A percentile compares a stretch with the other conserved stretches of the same genome.
phyloP scores from a whole-genome alignment of 768 basidiomycete genomes.

The Lactarius trivialis region DNA sequence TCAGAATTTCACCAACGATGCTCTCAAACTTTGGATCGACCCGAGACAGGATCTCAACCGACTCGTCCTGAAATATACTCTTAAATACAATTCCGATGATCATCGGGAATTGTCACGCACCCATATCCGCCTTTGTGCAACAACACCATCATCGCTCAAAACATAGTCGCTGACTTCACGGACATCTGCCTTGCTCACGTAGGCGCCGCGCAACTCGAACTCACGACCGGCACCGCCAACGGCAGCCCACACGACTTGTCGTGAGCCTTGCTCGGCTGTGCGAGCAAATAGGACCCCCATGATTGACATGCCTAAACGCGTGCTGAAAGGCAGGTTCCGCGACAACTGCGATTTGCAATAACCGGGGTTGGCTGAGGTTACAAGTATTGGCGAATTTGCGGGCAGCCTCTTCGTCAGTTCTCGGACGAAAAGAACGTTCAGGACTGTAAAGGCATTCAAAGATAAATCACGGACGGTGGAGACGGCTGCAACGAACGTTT shows the following conservation, averaged over 20 bases:
- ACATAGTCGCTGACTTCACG: slow-evolving; percentile 15
- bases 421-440: slow-evolving; percentile 17
- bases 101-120: not conserved
- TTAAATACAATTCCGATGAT: not conserved
- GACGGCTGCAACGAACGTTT: slow-evolving; percentile 11
- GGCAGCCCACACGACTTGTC: slow-evolving; percentile 18
- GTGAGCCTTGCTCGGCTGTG: slow-evolving; percentile 13
- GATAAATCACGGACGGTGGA: not conserved
- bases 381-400: slow-evolving; percentile 16
- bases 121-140: slow-evolving; percentile 11
- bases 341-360: slow-evolving; percentile 13
- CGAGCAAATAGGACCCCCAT: not conserved
- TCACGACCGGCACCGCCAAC: slow-evolving; percentile 12
- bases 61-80: slow-evolving; percentile 9
- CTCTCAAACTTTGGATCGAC: slow-evolving; percentile 9
- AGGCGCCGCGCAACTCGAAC: slow-evolving; percentile 7
- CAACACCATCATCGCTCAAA: slow-evolving; percentile 14
- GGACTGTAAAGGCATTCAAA: not conserved
- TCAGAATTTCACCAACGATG: not conserved
- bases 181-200: slow-evolving; percentile 1
- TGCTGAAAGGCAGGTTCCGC: not conserved
- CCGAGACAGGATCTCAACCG: slow-evolving; percentile 9
- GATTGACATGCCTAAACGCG: not conserved
- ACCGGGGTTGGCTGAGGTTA: slow-evolving; percentile 16
- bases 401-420: slow-evolving; percentile 20